These are phyloP conservation scores for Canavalia gladiata DNA, from an alignment of 306 rosid genomes.

Conservation along the genomic window DNA sequence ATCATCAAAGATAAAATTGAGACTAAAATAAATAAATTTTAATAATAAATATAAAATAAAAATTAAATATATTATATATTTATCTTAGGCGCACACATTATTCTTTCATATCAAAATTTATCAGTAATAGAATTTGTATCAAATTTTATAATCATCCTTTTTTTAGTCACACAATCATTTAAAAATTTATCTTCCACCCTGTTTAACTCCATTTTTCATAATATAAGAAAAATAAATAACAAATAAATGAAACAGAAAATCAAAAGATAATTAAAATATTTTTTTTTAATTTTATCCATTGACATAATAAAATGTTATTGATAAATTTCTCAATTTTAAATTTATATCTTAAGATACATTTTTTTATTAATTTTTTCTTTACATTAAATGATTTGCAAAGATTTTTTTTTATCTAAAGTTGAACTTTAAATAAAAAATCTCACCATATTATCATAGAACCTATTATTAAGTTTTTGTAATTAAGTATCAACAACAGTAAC, in stretches of 20 bases:
- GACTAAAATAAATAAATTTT: too few relatives aligned
- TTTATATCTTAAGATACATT: too few relatives aligned
- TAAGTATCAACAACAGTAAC: not conserved
- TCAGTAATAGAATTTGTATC: not conserved
- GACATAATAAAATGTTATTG: too few relatives aligned
- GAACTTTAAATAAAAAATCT: not conserved
- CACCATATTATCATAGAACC: not conserved
- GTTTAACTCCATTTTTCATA: too few relatives aligned
- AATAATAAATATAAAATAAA: too few relatives aligned
- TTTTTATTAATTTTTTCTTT: not conserved
- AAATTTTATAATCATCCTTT: not conserved
- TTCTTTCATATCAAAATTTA: not conserved
- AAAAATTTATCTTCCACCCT: not conserved
- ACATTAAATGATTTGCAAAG: not conserved
- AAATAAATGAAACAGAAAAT: too few relatives aligned
- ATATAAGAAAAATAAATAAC: too few relatives aligned
- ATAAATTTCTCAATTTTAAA: too few relatives aligned
- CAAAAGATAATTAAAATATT: too few relatives aligned
- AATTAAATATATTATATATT: too few relatives aligned
- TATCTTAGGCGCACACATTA: not conserved
- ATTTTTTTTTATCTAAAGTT: not conserved
- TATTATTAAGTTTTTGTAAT: not conserved
- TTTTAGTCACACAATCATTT: not conserved
- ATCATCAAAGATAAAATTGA: too few relatives aligned
- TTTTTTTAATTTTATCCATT: too few relatives aligned